Conservation (phyloP, 345 rosid species). For the Eucalyptus curtisii region DNA sequence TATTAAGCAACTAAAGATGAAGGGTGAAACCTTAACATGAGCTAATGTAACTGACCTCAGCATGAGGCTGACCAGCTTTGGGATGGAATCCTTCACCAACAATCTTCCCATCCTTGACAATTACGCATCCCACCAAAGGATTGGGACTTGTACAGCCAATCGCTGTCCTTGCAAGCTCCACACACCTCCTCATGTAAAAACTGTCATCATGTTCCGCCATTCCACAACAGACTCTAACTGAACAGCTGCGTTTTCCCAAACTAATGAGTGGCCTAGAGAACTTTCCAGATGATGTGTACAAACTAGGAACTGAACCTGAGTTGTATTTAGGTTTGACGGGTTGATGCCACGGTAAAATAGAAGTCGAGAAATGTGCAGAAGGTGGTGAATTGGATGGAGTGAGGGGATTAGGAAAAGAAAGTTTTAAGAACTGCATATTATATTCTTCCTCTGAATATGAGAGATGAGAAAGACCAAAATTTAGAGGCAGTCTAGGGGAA, state of each 20-base stretch:
- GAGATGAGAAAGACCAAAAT: background rate
- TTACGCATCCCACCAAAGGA: slow-evolving; percentile 94
- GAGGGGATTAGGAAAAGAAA: background rate
- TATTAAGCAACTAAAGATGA: background rate
- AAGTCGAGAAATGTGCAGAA: background rate
- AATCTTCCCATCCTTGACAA: slow-evolving; percentile 71
- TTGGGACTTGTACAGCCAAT: slow-evolving; percentile 84
- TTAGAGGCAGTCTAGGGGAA: background rate
- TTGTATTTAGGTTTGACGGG: background rate
- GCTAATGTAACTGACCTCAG: slow-evolving; percentile 46
- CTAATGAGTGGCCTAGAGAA: background rate
- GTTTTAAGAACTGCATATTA: background rate
- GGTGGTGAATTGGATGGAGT: background rate
- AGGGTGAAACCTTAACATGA: background rate
- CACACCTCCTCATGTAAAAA: slow-evolving; percentile 63
- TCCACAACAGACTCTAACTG: slow-evolving; percentile 12
- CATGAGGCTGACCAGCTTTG: slow-evolving; percentile 95
- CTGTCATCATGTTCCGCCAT: slow-evolving; percentile 21
- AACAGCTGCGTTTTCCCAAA: background rate
- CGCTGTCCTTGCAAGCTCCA: slow-evolving; percentile 72
- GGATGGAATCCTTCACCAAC: slow-evolving; percentile 97
- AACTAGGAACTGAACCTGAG: background rate
- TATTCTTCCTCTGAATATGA: background rate
- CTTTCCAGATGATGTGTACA: background rate
- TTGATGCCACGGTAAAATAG: background rate